Evolutionary conservation across 352 stramenopile species (phyloP), one percentile per base, ranked within the genome.

Genomic region (Phytophthora ohioensis): DNA sequence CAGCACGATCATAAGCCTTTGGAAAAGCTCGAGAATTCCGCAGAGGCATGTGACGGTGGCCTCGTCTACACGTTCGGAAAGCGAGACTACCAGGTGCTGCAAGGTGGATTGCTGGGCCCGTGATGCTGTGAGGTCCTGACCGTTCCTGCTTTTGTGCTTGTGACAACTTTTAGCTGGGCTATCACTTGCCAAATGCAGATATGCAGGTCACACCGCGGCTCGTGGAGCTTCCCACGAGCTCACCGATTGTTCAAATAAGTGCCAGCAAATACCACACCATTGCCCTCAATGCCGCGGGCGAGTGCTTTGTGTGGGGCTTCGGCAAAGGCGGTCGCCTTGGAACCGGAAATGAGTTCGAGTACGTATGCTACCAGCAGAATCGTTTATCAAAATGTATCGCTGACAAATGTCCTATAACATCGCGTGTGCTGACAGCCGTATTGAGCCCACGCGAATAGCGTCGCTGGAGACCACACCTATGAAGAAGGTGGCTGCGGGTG

Each of bases 41-140:
- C 51, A 12, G 27, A 62, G 13, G 15, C 34, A 8, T 15, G 39
- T 48, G 60, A 49, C 10, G 74, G 73, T 7, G 87, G 85, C 0
- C 75, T 88, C 52, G 82, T 95, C 15, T 95, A 92, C 69, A 95
- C 86, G 8, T 95, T 94, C 47, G 88, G 88, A 58, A 95, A 94
- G 76, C 81, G 84, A 42, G 88, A 95, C 57, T 95, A 93, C 43
- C 88, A 93, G 84, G 87, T 94, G 58, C 35, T 36, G 12, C 8
- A 43, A 15, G 8, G 7, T 27, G 7, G 21, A 10, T 41, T 47
- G 27, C 31, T 41, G 57, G 4, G 8, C 39, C 5, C 30, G 41
- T 6, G 17, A 36, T 38, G 27, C 5, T 53, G 34, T 15, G 32
- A 30, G 17, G 39, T 51, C 43, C 42, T 73, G 12, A 72, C 42